Conservation (phyloP, 129 eudicot species). For the Flaveria brownii region DNA sequence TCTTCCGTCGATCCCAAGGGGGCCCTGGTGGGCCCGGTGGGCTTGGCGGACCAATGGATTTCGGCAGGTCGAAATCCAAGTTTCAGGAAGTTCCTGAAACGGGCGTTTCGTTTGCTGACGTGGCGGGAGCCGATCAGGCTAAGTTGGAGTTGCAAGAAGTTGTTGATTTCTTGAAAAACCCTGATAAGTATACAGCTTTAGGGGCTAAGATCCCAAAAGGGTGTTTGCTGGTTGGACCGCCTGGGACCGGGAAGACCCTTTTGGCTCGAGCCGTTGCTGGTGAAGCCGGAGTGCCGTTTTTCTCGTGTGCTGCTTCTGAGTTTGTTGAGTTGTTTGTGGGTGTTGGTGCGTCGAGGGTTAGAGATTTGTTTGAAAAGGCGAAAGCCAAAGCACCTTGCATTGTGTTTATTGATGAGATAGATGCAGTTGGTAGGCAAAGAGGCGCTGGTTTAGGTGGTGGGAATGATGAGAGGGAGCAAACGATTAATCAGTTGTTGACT, state of each 20-base stretch:
- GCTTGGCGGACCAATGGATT: slow-evolving; percentile 95
- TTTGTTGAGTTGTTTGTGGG: slow-evolving; percentile 95
- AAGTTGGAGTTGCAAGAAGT: slow-evolving; percentile 87
- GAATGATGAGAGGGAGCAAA: slow-evolving; percentile 97
- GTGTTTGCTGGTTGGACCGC: slow-evolving; percentile 91
- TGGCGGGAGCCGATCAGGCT: slow-evolving; percentile 97
- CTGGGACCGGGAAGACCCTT: slow-evolving; percentile 94
- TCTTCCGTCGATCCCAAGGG: slow-evolving; percentile 84
- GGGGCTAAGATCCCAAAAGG: slow-evolving; percentile 98
- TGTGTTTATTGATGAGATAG: slow-evolving; percentile 95
- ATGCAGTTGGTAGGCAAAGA: slow-evolving; percentile 96
- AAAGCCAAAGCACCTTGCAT: slow-evolving; percentile 89
- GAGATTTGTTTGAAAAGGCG: slow-evolving; percentile 94
- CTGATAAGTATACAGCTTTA: slow-evolving; percentile 92
- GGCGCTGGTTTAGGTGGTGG: slow-evolving; percentile 99
- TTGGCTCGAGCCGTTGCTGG: slow-evolving; percentile 92
- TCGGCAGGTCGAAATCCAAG: slow-evolving; percentile 94
- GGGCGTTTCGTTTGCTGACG: slow-evolving; percentile 92
- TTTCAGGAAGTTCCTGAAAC: slow-evolving; percentile 98
- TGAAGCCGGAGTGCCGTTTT: slow-evolving; percentile 91
- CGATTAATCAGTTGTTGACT: slow-evolving; percentile 92
- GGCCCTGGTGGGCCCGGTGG: slow-evolving; percentile 97
- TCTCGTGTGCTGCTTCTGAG: slow-evolving; percentile 92
- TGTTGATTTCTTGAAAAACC: slow-evolving; percentile 91
- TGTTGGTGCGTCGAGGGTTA: slow-evolving; percentile 91